Evolutionary conservation across 179 eudicot species (phyloP).

Genomic region (Kewa caespitosa): DNA sequence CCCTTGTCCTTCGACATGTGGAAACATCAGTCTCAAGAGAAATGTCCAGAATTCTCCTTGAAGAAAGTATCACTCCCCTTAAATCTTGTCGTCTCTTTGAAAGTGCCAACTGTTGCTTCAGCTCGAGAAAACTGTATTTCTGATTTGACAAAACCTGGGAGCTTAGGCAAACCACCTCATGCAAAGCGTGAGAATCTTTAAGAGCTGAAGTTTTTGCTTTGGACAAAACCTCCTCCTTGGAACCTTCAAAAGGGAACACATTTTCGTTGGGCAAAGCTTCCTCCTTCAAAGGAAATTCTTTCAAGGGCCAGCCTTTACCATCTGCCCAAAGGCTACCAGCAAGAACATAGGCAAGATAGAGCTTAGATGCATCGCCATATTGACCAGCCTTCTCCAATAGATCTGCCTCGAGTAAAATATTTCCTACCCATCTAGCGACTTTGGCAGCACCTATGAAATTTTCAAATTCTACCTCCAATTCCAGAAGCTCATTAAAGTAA

Average conservation of each 20-base stretch:
- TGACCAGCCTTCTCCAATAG: constrained; percentile 15
- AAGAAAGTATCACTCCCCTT: constrained; percentile 17
- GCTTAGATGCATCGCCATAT: constrained; percentile 13
- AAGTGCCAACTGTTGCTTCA: constrained; percentile 2
- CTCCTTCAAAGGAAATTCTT: constrained; percentile 12
- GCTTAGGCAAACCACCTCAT: constrained; percentile 9
- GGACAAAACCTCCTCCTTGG: constrained; percentile 8
- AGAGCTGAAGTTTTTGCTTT: constrained; percentile 18
- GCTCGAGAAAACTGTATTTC: constrained; percentile 1
- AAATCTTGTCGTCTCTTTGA: not conserved
- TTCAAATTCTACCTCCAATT: constrained; percentile 25
- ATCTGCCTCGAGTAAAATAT: constrained; percentile 21
- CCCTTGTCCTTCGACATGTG: not conserved
- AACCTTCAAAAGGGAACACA: not conserved
- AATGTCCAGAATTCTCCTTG: constrained; percentile 24
- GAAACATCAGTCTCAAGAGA: constrained; percentile 13
- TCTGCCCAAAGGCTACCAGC: constrained; percentile 17
- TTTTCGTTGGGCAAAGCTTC: constrained; percentile 17
- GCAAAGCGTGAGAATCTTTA: not conserved
- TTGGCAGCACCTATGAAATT: constrained; percentile 16
- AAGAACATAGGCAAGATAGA: constrained; percentile 18
- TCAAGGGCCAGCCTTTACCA: constrained; percentile 29
- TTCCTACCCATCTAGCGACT: constrained; percentile 16
- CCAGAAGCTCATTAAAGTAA: constrained; percentile 19
- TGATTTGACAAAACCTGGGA: constrained; percentile 6